Evolutionary conservation across 2,329 filamentous ascomycete species (phyloP), one percentile per base, ranked within the genome.

Genomic region (Ascomycota sp.): DNA sequence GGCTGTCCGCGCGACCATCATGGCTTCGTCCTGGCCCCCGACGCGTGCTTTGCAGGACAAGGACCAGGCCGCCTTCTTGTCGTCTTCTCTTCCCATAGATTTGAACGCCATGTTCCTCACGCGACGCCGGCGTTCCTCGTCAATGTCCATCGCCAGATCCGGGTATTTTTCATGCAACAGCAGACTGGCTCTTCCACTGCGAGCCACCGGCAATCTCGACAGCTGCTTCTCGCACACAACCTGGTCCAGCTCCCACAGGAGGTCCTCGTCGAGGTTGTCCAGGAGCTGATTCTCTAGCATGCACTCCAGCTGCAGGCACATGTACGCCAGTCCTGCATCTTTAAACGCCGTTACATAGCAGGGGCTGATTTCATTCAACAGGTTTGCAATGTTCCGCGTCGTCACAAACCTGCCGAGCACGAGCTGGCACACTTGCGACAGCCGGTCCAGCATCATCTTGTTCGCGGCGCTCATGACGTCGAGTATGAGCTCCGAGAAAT

Each of bases 241-340:
- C 33, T 67, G 61, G 48, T 93, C 82, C 3, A 98, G 64, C 35
- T 93, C 81, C 3, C 66, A 45, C 11, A 93, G 56, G n/a, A 95
- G 57, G 38, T 91, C 76, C 30, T 78, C 71, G 35, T 95, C 84
- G 11, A 98, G 66, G 37, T 82, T 76, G 41, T 91, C 79, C 3
- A 98, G 64, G 11, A 86, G 64, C 43, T 81, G 76, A 40, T 92
- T 92, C 47, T 93, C 83, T 33, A 98, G 70, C 65, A 95, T 81
- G 6, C 74, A 72, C 52, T 98, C 89, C 37, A 95, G 62, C 46
- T 92, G 91, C 31, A 92, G 59, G 45, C 83, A 92, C 16, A 93
- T 72, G 48, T 93, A 98, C 50, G 92, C 81, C 25, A 95, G 59
- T 0, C 78, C 80, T 8, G 78, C 77, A 43, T 89, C 70, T 52